Evolutionary conservation across 148 eudicot genomes (phyloP).

Genomic region (Rhododendron mucronatum): DNA sequence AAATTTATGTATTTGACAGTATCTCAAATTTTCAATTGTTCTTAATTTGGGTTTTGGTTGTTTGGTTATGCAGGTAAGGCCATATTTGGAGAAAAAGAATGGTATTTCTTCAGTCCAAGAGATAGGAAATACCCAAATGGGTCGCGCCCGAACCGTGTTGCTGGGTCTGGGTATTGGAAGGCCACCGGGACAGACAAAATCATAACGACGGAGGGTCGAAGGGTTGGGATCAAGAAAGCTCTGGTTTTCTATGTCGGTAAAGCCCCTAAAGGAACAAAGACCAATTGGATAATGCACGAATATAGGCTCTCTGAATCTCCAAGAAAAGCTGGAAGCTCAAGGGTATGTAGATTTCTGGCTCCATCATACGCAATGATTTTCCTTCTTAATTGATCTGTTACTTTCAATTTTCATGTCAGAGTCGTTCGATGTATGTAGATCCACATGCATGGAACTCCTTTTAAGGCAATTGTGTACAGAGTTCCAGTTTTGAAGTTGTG

Average conservation of each 20-base stretch:
- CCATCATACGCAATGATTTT: neutral
- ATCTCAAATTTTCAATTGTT: neutral
- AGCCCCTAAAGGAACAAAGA: constrained; percentile 79
- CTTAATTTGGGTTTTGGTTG: neutral
- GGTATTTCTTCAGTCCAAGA: constrained; percentile 81
- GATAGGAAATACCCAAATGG: constrained; percentile 86
- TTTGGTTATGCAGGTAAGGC: constrained; percentile 49
- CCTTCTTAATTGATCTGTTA: neutral
- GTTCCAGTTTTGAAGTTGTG: too few relatives aligned
- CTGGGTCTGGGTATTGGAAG: constrained; percentile 86
- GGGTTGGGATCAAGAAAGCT: constrained; percentile 77
- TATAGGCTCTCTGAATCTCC: constrained; percentile 57
- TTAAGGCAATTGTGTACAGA: too few relatives aligned
- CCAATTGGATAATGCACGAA: constrained; percentile 97
- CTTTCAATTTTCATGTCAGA: too few relatives aligned
- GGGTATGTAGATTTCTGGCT: constrained; percentile 24
- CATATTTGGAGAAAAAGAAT: constrained; percentile 70
- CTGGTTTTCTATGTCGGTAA: constrained; percentile 73
- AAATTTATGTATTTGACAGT: neutral
- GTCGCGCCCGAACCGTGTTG: constrained; percentile 68
- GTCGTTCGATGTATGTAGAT: too few relatives aligned
- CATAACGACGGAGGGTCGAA: constrained; percentile 44
- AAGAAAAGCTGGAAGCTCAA: constrained; percentile 38
- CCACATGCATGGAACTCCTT: too few relatives aligned
- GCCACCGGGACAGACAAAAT: constrained; percentile 81